Evolutionary conservation across 139 green algal genomes (phyloP), one percentile per base, ranked within the genome.

Genomic region (Gonium pectorale): DNA sequence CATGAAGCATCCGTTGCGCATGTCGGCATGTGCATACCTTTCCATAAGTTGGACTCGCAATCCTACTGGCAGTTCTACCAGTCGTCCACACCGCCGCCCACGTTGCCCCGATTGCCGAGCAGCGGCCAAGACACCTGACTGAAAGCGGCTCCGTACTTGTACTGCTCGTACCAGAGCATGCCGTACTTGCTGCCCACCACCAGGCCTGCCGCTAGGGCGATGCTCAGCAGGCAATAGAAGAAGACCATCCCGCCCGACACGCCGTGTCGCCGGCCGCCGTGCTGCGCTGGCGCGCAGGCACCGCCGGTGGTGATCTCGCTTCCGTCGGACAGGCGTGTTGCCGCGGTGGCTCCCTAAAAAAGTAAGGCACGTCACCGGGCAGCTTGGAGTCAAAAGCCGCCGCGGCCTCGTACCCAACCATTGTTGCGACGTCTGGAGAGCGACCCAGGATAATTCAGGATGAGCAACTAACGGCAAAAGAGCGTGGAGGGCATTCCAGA

Each of bases 191-290:
- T 29, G 17, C 84, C 84, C 11, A 81, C 54, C 75, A 85, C 54
- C 31, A 73, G 41, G 0, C 84, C 84, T 5, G 49, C 62, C 52
- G 80, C 80, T 67, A 89, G 66, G 21, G n/a, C 59, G 24, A 89
- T 80, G 52, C 51, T 77, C 1, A 89, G 75, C 66, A 89, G 49
- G 75, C 84, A 89, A 67, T 86, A 89, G 75, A 89, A 89, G 75
- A 89, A 86, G 17, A 89, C 84, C 75, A 85, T 85, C 33, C 84
- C 84, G 31, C 84, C 84, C 1, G 72, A 80, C 72, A 72, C 56
- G 46, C 83, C 83, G n/a, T 27, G 51, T 6, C 66, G 41, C 27
- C 44, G 73, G 38, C 27, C 26, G 3, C 43, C 37, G 35, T 71
- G 35, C 38, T 19, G 38, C 7, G 67, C 40, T 2, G 6, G n/a